phyloP scores from a whole-genome alignment of 2,329 filamentous ascomycete genomes.

The Fusarium pseudonygamai region DNA sequence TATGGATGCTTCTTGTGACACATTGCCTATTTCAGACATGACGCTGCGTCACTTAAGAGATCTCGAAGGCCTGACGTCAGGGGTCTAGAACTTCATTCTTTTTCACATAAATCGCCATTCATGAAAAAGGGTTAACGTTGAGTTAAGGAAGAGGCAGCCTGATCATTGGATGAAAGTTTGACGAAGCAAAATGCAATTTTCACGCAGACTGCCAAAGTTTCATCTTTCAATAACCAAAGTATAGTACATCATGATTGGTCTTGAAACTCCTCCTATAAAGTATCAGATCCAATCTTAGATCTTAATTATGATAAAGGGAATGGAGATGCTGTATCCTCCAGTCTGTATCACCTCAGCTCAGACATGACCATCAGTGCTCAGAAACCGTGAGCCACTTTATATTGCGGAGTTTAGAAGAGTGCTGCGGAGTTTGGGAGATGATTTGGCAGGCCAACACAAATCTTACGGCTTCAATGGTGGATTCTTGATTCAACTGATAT shows the following conservation, averaged over 20 bases:
- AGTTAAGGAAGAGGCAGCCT: background rate
- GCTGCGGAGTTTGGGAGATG: conserved; percentile 25
- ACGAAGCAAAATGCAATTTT: background rate
- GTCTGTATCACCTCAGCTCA: background rate
- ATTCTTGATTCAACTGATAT: background rate
- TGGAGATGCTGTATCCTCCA: background rate
- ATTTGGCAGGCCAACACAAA: background rate
- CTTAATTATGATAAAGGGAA: background rate
- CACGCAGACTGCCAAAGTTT: background rate
- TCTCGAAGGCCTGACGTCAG: background rate
- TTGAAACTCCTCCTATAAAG: background rate
- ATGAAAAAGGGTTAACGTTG: background rate
- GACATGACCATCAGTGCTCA: background rate
- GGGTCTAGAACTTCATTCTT: background rate
- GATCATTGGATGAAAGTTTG: background rate
- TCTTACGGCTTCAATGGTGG: background rate
- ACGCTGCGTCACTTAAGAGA: background rate
- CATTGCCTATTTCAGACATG: conserved; percentile 1
- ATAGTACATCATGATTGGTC: background rate
- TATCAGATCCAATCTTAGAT: background rate
- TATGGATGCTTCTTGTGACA: background rate
- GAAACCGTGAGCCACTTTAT: background rate
- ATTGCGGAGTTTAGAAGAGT: conserved; percentile 26
- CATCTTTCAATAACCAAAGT: background rate
- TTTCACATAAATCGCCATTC: background rate